A percentile compares a stretch with the other conserved stretches of the same genome.
Conservation (phyloP, 2,329 filamentous ascomycete genomes). For the Colletotrichum australisinense region DNA sequence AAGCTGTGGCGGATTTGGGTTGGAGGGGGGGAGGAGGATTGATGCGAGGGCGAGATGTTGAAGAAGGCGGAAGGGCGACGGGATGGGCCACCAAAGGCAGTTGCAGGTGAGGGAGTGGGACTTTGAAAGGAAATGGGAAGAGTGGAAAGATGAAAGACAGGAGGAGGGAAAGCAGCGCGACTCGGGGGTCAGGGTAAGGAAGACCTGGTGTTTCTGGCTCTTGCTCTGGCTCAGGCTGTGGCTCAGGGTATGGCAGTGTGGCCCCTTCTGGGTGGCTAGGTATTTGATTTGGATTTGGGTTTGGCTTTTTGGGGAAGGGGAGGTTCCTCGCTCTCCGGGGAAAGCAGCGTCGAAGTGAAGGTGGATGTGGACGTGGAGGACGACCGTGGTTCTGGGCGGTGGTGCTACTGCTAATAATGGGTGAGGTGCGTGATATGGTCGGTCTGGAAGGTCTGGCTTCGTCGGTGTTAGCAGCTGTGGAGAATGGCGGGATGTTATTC, state of each 20-base stretch:
- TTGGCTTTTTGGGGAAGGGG: conserved; percentile 13
- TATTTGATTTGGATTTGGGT: conserved; percentile 16
- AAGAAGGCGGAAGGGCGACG: conserved; percentile 11
- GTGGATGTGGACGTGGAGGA: neutral
- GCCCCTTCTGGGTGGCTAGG: neutral
- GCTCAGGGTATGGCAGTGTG: neutral
- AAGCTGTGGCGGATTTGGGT: conserved; percentile 1
- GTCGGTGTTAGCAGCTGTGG: conserved; percentile 28
- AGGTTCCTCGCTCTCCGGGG: neutral
- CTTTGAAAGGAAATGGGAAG: conserved; percentile 11
- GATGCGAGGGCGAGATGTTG: conserved; percentile 9
- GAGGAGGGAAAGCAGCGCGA: conserved; percentile 18
- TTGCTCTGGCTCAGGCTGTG: neutral
- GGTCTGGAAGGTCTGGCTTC: conserved; percentile 21
- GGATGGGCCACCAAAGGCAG: conserved; percentile 15
- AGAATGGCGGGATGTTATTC: conserved; percentile 2
- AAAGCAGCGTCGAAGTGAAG: neutral
- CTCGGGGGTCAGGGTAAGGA: conserved; percentile 18
- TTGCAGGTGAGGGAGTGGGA: conserved; percentile 17
- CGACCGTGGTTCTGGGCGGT: neutral
- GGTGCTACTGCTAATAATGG: neutral
- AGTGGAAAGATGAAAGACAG: conserved; percentile 5
- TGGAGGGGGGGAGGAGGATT: neutral
- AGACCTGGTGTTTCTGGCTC: neutral
- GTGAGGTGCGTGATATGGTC: neutral